Percentiles rank a stretch among this genome's conserved stretches.
These are phyloP conservation scores for Colletotrichum cuscutae DNA, from an alignment of 2,329 filamentous ascomycete genomes.

Conservation along the genomic window DNA sequence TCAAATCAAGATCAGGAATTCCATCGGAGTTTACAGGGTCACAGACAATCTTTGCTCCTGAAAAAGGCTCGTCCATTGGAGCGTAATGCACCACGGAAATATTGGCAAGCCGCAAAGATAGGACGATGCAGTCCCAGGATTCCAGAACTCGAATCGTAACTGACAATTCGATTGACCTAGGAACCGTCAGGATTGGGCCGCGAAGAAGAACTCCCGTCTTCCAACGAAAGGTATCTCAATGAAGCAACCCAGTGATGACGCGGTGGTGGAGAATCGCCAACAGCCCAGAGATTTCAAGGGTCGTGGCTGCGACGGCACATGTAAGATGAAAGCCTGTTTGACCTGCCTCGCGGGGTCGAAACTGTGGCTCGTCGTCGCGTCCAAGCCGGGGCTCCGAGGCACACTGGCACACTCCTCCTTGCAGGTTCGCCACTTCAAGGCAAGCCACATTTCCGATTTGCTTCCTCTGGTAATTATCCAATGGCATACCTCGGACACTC, in stretches of 20 bases:
- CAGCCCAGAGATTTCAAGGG: neutral
- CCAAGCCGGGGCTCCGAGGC: neutral
- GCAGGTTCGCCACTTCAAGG: neutral
- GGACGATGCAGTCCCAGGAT: neutral
- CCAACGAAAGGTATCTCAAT: neutral
- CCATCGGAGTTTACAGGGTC: neutral
- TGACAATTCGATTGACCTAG: neutral
- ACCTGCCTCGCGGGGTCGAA: neutral
- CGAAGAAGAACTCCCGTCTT: neutral
- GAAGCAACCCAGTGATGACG: neutral
- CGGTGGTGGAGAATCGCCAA: neutral
- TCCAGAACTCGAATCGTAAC: neutral
- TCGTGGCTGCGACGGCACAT: constrained; percentile 1
- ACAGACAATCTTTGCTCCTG: neutral
- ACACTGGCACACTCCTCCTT: neutral
- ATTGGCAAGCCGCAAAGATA: neutral
- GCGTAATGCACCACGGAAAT: neutral
- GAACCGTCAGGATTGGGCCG: neutral
- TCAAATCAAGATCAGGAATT: neutral
- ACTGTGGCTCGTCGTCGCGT: neutral
- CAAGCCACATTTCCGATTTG: neutral
- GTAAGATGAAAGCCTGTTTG: constrained; percentile 3
- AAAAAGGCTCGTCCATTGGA: neutral
- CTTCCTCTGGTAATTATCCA: neutral
- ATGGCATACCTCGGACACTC: neutral